Conservation (phyloP, 768 basidiomycete species). For the Lenzites betulinus region DNA sequence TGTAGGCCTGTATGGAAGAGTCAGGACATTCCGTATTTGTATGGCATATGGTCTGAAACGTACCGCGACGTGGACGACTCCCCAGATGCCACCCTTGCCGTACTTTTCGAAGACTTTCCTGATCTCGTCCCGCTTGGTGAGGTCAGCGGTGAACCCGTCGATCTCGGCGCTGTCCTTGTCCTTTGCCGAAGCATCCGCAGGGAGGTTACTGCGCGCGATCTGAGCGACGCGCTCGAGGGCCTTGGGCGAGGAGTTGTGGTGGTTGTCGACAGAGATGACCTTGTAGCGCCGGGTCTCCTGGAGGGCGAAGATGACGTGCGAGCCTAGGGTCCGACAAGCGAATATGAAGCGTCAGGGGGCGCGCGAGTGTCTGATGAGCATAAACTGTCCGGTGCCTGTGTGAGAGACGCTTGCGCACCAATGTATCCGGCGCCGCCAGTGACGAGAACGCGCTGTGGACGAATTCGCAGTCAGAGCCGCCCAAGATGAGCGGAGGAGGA, state of each 20-base stretch:
- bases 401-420: slow-evolving; percentile 46
- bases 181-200: slow-evolving; percentile 33
- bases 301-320: slow-evolving; percentile 87
- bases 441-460: slow-evolving; percentile 58
- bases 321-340: slow-evolving; percentile 54
- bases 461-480: slow-evolving; percentile 6
- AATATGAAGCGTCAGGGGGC: neutral
- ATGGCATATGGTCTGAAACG: slow-evolving; percentile 34
- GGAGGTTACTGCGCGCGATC: slow-evolving; percentile 76
- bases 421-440: slow-evolving; percentile 91
- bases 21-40: neutral
- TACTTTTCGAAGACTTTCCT: slow-evolving; percentile 81
- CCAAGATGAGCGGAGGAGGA: neutral
- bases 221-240: slow-evolving; percentile 77
- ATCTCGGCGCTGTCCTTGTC: slow-evolving; percentile 46
- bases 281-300: slow-evolving; percentile 88
- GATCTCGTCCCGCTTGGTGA: slow-evolving; percentile 72
- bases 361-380: slow-evolving; percentile 19
- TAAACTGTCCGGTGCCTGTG: slow-evolving; percentile 14
- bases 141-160: slow-evolving; percentile 69
- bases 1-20: slow-evolving; percentile 68
- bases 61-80: slow-evolving; percentile 90
- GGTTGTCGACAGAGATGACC: slow-evolving; percentile 93
- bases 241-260: slow-evolving; percentile 84
- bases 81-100: slow-evolving; percentile 91